Evolutionary conservation across 2,329 filamentous ascomycete species (phyloP).

Genomic region (Nemania abortiva): DNA sequence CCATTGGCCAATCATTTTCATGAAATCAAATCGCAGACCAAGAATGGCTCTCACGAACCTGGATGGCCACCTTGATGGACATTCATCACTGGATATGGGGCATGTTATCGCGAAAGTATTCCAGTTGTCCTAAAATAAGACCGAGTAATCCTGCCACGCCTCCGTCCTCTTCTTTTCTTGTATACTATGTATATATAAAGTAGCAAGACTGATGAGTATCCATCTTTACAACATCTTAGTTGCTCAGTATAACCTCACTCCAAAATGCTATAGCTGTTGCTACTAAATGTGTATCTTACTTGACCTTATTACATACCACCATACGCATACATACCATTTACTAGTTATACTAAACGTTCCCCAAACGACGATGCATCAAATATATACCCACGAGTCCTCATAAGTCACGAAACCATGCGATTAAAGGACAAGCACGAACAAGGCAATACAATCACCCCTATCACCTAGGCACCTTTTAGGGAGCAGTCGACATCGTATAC

Average conservation of each 20-base stretch:
- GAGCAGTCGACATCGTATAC: neutral
- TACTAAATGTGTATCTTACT: neutral
- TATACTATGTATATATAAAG: neutral
- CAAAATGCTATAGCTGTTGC: neutral
- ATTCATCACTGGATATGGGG: constrained; percentile 10
- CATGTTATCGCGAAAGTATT: constrained; percentile 12
- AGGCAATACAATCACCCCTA: neutral
- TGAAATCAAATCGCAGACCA: constrained; percentile 29
- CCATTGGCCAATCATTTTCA: constrained; percentile 15
- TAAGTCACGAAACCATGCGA: neutral
- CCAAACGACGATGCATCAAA: neutral
- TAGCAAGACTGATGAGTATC: neutral
- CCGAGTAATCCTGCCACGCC: neutral
- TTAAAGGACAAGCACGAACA: neutral
- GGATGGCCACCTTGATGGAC: constrained; percentile 24
- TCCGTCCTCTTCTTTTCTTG: neutral
- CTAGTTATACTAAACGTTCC: neutral
- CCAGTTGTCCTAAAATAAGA: constrained; percentile 31
- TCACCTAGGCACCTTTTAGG: neutral
- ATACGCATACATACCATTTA: neutral
- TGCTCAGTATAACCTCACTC: neutral
- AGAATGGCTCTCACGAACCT: constrained; percentile 20
- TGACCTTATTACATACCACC: neutral
- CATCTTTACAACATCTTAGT: neutral
- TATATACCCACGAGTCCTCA: neutral